Conservation (phyloP, 805 yeast species). For the Dipodascopsis tothii region DNA sequence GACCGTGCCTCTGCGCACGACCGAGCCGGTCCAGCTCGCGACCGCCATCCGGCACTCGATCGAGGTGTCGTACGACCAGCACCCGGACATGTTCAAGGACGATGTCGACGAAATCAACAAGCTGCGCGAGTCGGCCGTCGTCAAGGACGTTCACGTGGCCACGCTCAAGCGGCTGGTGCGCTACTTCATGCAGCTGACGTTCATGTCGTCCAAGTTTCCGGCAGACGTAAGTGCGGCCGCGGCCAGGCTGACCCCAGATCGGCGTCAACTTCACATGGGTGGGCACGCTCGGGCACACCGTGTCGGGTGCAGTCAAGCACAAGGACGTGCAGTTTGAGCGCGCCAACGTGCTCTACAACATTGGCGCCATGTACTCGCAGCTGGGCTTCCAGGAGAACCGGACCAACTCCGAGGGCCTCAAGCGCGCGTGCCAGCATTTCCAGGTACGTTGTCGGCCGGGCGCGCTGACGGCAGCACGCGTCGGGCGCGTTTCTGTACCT, state of each 20-base stretch:
- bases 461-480: conserved; percentile 32
- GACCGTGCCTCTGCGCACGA: conserved; percentile 35
- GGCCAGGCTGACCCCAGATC: conserved; percentile 8
- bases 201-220: conserved; percentile 53
- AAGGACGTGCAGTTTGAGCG: conserved; percentile 53
- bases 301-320: conserved; percentile 41
- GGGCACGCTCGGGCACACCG: conserved; percentile 54
- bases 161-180: conserved; percentile 26
- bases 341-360: conserved; percentile 56
- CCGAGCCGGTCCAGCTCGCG: conserved; percentile 34
- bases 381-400: conserved; percentile 44
- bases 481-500: conserved; percentile 57
- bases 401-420: conserved; percentile 46
- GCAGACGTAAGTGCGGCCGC: conserved; percentile 36
- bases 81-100: conserved; percentile 28
- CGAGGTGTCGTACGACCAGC: conserved; percentile 36
- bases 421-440: conserved; percentile 54
- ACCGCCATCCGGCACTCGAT: conserved; percentile 34
- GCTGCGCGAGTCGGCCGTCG: conserved; percentile 39
- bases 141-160: conserved; percentile 34
- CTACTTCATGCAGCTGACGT: conserved; percentile 43
- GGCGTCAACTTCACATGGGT: conserved; percentile 60
- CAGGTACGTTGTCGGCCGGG: conserved; percentile 35
- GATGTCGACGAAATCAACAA: conserved; percentile 37
- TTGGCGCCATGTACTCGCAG: conserved; percentile 57